Percentiles rank a stretch among this genome's conserved stretches.
These are phyloP conservation scores for Diaporthe helianthi DNA, from an alignment of 2,329 filamentous ascomycete species.

Conservation along the genomic window DNA sequence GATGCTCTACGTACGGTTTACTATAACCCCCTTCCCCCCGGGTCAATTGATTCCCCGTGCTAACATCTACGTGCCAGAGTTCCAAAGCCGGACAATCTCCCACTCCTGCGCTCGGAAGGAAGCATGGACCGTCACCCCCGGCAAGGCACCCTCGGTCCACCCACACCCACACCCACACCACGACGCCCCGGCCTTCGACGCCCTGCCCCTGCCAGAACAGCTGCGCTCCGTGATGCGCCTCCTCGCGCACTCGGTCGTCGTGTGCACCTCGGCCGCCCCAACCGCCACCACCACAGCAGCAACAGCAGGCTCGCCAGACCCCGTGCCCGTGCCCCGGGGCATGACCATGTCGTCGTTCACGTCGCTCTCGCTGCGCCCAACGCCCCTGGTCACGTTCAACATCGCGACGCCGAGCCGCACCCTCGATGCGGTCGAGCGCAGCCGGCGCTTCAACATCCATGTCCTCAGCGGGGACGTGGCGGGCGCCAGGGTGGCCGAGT, in stretches of 20 bases:
- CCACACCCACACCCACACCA: conserved; percentile 42
- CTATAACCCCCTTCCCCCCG: too few relatives aligned
- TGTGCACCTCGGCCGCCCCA: conserved; percentile 53
- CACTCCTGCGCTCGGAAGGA: background rate
- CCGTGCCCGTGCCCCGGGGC: conserved; percentile 44
- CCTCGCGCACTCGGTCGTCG: conserved; percentile 61
- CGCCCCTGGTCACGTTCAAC: conserved; percentile 63
- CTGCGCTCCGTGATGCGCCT: conserved; percentile 62
- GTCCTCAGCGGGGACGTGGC: conserved; percentile 55
- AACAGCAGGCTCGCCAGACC: background rate
- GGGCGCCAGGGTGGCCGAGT: conserved; percentile 58
- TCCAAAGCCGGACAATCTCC: conserved; percentile 1
- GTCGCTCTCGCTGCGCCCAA: conserved; percentile 59
- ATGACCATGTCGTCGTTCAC: conserved; percentile 69
- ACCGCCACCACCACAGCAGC: background rate
- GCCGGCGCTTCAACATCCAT: conserved; percentile 61
- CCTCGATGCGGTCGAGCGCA: conserved; percentile 55
- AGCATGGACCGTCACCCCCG: conserved; percentile 43
- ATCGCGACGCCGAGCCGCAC: conserved; percentile 63
- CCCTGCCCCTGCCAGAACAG: conserved; percentile 50
- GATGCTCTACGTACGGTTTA: background rate
- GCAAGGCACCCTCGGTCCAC: conserved; percentile 46
- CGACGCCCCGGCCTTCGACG: conserved; percentile 27
- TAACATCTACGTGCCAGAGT: background rate
- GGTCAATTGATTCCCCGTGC: background rate